Conservation (phyloP, 345 rosid genomes). For the Passiflora organensis region DNA sequence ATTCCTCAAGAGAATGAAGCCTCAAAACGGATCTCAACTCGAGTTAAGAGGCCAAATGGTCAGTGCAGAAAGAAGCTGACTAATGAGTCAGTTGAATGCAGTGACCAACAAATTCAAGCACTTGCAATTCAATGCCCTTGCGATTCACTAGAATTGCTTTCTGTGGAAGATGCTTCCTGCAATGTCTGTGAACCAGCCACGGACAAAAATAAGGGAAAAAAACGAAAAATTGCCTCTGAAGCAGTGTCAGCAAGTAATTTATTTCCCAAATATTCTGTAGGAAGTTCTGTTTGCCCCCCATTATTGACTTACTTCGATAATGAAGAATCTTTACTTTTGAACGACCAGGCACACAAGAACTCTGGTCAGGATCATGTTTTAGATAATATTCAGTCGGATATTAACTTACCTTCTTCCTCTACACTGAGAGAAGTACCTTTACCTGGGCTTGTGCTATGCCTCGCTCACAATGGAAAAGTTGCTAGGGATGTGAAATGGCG, state of each 20-base stretch:
- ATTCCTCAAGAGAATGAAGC: constrained; percentile 1
- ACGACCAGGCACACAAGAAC: constrained; percentile 22
- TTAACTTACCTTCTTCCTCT: constrained; percentile 18
- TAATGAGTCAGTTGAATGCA: constrained; percentile 18
- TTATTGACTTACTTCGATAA: constrained; percentile 20
- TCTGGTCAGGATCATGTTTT: constrained; percentile 12
- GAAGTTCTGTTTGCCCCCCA: constrained; percentile 12
- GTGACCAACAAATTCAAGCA: constrained; percentile 33
- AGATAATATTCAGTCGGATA: constrained; percentile 19
- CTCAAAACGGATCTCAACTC: not conserved
- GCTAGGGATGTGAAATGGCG: constrained; percentile 93
- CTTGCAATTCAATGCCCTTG: constrained; percentile 46
- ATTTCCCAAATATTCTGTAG: constrained; percentile 21
- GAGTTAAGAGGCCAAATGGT: constrained; percentile 10
- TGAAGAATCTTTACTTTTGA: constrained; percentile 18
- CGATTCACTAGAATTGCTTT: constrained; percentile 31
- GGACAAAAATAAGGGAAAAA: constrained; percentile 18
- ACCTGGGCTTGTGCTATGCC: constrained; percentile 72
- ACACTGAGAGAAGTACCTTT: constrained; percentile 46
- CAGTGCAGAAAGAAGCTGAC: constrained; percentile 28
- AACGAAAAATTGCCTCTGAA: constrained; percentile 17
- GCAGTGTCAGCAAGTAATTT: constrained; percentile 25
- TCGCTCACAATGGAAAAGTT: constrained; percentile 89
- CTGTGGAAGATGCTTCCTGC: constrained; percentile 27
- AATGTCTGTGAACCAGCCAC: constrained; percentile 24